Evolutionary conservation across 345 rosid genomes (phyloP).

Genomic region (Populus davidiana): DNA sequence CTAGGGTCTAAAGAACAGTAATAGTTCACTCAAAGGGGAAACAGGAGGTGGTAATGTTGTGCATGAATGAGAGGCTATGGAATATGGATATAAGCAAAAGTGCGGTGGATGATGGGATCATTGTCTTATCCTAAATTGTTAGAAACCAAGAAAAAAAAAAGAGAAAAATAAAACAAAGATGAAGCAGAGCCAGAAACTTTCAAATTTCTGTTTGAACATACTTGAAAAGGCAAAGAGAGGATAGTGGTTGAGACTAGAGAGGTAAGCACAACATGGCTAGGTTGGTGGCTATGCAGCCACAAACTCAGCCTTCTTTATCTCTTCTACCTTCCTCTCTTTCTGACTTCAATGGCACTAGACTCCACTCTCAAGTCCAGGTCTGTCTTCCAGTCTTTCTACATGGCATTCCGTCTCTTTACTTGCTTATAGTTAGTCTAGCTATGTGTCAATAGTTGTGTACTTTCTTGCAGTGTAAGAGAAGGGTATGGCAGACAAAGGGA

Average conservation of each 20-base stretch:
- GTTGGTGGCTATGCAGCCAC: constrained; percentile 66
- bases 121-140: constrained; percentile 38
- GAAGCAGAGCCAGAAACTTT: constrained; percentile 8
- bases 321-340: constrained; percentile 74
- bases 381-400: not conserved
- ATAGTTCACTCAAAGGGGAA: not conserved
- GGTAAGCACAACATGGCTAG: constrained; percentile 48
- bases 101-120: constrained; percentile 23
- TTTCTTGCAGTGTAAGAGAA: constrained; percentile 66
- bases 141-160: constrained; percentile 16
- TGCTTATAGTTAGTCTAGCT: not conserved
- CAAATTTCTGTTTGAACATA: constrained; percentile 16
- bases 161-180: not conserved
- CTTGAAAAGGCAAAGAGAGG: constrained; percentile 10
- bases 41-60: not conserved
- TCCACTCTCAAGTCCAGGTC: constrained; percentile 68
- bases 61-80: constrained; percentile 30
- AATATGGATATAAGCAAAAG: constrained; percentile 29
- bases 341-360: constrained; percentile 80
- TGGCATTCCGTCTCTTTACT: not conserved
- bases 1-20: not conserved
- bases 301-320: constrained; percentile 63
- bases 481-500: constrained; percentile 59
- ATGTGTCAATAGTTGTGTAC: not conserved
- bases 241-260: constrained; percentile 1